phyloP scores from a whole-genome alignment of 2,329 filamentous ascomycete genomes.

The Exophiala xenobiotica region DNA sequence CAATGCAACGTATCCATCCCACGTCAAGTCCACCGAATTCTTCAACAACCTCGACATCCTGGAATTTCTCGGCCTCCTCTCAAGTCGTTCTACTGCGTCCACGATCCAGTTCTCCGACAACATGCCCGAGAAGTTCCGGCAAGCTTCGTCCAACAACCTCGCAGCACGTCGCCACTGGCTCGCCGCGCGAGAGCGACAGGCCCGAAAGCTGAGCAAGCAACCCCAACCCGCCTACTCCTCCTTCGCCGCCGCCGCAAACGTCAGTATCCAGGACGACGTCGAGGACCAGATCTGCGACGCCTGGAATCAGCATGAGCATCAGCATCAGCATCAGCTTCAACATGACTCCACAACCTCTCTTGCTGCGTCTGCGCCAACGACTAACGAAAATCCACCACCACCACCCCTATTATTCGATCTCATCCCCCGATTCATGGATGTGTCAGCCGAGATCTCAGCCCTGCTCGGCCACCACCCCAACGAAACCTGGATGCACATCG shows the following conservation, averaged over 20 bases:
- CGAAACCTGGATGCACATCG: constrained; percentile 26
- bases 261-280: neutral
- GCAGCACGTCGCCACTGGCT: constrained; percentile 13
- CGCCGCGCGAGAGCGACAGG: neutral
- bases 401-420: constrained; percentile 17
- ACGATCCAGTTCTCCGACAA: neutral
- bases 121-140: neutral
- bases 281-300: constrained; percentile 13
- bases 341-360: neutral
- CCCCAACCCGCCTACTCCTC: too few relatives aligned
- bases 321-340: neutral
- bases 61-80: constrained; percentile 23
- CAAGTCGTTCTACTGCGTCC: neutral
- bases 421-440: constrained; percentile 25
- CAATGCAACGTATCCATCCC: constrained; percentile 15
- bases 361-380: too few relatives aligned
- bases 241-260: neutral
- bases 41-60: constrained; percentile 19
- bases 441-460: constrained; percentile 23
- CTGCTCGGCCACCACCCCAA: constrained; percentile 5
- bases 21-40: constrained; percentile 6
- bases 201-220: constrained; percentile 3
- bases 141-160: constrained; percentile 1
- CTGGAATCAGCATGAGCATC: neutral
- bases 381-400: neutral